Evolutionary conservation across 164 flowering plant genomes (phyloP), one percentile per base, ranked within the genome.

Genomic region (Tetrastigma voinierianum): DNA sequence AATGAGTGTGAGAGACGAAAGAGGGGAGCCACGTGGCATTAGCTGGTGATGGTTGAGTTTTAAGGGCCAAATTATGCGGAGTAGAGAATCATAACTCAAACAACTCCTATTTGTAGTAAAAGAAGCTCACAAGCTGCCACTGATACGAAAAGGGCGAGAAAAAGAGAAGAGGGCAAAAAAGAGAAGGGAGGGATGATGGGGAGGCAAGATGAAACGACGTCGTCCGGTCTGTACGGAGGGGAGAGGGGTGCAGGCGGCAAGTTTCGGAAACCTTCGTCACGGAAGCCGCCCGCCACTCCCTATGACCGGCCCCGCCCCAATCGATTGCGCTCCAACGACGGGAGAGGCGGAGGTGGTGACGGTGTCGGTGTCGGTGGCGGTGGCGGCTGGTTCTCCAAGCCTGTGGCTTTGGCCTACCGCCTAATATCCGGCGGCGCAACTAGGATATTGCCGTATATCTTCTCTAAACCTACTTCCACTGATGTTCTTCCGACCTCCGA

Each of bases 241-340:
- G 75, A 64, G 14, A 57, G 83, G 59, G 91, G 95, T 57, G 84
- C 70, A 69, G 97, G 97, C 21, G 95, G 95, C 4, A 89, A 91
- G 77, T 59, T 84, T n/a, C 49, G 82, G 62, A 81, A 69, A 43
- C 83, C 81, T 2, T 43, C 79, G 13, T 6, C 72, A 7, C 65
- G 91, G 44, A 84, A 72, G 71, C 82, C 82, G 0, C 84, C 72
- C 52, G 2, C 90, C 1, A 84, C 90, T 5, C 95, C 94, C 0
- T 89, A 91, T 69, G 80, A 67, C 64, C 94, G 94, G 8, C 89
- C 92, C 9, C 62, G 47, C 44, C 62, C 72, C 56, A 62, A 14
- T 57, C 75, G 48, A 25, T 2, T 57, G 15, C 75, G 13, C 48
- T 18, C 71, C 43, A 8, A 8, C 13, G 2, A 54, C n/a, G 23